Percentiles rank a stretch among this genome's conserved stretches.
phyloP scores from a whole-genome alignment of 139 green algal species.

The Dunaliella sp. region DNA sequence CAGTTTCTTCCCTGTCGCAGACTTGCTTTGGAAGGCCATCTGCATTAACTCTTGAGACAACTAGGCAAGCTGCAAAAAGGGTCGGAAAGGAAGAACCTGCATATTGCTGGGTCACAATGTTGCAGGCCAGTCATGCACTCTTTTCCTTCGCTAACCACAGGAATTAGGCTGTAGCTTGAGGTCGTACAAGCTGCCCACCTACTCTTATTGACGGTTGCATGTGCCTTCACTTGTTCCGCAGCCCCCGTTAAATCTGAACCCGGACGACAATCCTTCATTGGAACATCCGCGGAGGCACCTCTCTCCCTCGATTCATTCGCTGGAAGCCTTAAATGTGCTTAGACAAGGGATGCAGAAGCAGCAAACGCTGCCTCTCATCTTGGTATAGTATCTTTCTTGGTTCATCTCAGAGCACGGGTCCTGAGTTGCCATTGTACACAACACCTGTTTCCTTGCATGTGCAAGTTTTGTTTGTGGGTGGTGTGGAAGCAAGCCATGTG shows the following conservation, averaged over 20 bases:
- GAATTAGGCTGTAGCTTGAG: no score
- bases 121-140: not conserved
- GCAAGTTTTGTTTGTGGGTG: conserved; percentile 6
- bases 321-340: not conserved
- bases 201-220: no score
- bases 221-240: no score
- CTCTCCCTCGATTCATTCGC: not conserved
- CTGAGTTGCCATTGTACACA: not conserved
- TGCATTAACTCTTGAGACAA: not conserved
- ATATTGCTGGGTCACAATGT: not conserved
- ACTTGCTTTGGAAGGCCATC: not conserved
- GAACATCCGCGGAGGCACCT: not conserved
- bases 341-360: not conserved
- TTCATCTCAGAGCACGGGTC: not conserved
- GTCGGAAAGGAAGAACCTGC: not conserved
- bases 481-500: not conserved
- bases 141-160: not conserved
- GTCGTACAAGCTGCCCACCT: no score
- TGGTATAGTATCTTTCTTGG: not conserved
- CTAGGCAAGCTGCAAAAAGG: not conserved
- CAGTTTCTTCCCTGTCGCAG: no score
- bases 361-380: not conserved
- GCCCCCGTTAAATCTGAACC: not conserved
- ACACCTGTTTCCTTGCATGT: not conserved
- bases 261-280: not conserved